phyloP scores from a whole-genome alignment of 129 eudicot genomes.

The Smallanthus sonchifolius region DNA sequence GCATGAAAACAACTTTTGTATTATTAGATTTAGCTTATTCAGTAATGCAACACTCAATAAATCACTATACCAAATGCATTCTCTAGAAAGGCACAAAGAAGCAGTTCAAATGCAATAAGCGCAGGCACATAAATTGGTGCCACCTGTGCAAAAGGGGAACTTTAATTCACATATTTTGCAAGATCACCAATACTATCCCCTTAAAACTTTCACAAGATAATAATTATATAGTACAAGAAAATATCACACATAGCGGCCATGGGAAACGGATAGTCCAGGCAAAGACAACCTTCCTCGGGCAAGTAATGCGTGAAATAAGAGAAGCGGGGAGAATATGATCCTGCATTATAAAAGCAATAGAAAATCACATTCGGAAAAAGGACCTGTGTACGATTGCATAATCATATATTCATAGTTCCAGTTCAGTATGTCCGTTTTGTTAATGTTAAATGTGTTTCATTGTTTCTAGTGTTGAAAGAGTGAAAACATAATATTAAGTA shows the following conservation, averaged over 20 bases:
- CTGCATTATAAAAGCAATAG: conserved; percentile 32
- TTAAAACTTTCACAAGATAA: neutral
- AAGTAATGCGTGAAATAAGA: conserved; percentile 77
- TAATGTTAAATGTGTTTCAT: neutral
- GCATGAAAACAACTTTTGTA: conserved; percentile 12
- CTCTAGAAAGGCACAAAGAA: conserved; percentile 77
- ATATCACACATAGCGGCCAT: conserved; percentile 63
- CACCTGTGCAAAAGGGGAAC: conserved; percentile 43
- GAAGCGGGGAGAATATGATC: conserved; percentile 66
- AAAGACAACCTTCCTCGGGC: conserved; percentile 85
- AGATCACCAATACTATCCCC: neutral
- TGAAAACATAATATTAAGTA: neutral
- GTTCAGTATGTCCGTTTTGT: neutral
- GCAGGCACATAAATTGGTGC: conserved; percentile 81
- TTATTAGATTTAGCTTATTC: neutral
- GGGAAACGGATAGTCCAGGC: conserved; percentile 83
- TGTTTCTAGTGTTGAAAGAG: neutral
- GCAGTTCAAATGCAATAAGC: conserved; percentile 82
- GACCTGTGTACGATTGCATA: neutral
- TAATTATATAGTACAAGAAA: conserved; percentile 1
- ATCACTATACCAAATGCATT: conserved; percentile 55
- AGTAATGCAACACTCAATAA: conserved; percentile 14
- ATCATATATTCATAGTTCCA: neutral
- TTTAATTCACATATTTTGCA: neutral
- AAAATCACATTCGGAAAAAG: neutral